A percentile compares a stretch with the other conserved stretches of the same genome.
Conservation (phyloP, 208 protist species). For the Balamuthia mandrillaris region DNA sequence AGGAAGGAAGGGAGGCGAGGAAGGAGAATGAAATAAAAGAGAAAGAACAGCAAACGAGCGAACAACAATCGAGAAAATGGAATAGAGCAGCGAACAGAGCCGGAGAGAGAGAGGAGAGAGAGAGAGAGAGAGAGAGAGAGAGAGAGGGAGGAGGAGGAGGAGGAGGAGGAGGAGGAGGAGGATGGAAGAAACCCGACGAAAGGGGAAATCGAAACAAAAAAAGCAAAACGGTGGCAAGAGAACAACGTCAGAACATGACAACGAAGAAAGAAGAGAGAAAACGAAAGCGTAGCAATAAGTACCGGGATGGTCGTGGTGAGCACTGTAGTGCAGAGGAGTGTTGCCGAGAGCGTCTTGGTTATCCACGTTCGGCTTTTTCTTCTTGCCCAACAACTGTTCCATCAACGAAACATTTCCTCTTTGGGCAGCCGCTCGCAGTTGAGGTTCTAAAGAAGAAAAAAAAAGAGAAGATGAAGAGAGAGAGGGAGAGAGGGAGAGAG, state of each 20-base stretch:
- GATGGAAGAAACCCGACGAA: neutral
- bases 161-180: no score
- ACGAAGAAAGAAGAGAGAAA: neutral
- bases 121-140: no score
- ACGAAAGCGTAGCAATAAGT: neutral
- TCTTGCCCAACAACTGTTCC: neutral
- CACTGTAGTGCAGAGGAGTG: slow-evolving; percentile 10
- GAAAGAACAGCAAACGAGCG: no score
- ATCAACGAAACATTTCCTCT: neutral
- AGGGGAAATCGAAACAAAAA: neutral
- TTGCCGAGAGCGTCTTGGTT: neutral
- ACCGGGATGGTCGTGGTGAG: slow-evolving; percentile 25
- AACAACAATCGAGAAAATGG: no score
- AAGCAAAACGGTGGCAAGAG: neutral
- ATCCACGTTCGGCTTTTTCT: neutral
- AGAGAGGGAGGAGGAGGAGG: no score
- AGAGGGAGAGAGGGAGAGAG: neutral
- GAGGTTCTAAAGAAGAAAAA: neutral
- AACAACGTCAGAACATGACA: no score
- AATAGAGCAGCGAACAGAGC: no score
- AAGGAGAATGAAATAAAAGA: no score
- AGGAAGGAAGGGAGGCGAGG: no score
- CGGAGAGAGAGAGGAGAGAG: no score
- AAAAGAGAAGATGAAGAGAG: neutral
- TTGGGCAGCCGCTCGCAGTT: slow-evolving; percentile 3